Conservation (phyloP, 345 rosid species). For the Salix purpurea region DNA sequence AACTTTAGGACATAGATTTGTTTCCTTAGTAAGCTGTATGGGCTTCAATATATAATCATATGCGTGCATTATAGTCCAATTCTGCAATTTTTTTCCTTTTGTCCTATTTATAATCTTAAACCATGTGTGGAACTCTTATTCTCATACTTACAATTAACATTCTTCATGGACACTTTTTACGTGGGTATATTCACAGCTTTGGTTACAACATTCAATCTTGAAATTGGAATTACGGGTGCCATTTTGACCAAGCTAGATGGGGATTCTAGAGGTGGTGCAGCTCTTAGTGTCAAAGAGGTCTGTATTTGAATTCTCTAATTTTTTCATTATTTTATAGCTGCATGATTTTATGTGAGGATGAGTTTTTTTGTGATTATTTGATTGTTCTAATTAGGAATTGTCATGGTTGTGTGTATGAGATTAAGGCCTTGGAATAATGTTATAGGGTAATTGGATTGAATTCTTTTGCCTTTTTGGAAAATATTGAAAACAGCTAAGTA, state of each 20-base stretch:
- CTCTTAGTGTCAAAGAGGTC: constrained; percentile 97
- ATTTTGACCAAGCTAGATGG: constrained; percentile 97
- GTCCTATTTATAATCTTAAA: background rate
- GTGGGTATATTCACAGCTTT: constrained; percentile 49
- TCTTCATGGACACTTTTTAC: background rate
- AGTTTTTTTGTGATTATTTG: background rate
- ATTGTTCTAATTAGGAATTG: background rate
- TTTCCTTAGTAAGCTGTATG: background rate
- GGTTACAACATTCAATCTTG: constrained; percentile 91
- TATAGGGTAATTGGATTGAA: background rate
- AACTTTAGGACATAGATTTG: too few relatives aligned
- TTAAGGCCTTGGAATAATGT: background rate
- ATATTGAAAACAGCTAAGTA: background rate
- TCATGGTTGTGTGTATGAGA: background rate
- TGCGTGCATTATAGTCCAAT: background rate
- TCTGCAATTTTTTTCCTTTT: background rate
- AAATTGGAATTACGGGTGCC: constrained; percentile 98
- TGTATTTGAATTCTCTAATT: constrained; percentile 13
- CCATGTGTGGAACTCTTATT: background rate
- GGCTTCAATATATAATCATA: background rate
- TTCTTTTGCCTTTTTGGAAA: background rate
- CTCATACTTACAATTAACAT: background rate
- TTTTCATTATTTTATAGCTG: background rate
- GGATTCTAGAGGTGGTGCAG: constrained; percentile 99
- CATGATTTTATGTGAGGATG: background rate